Base-by-base conservation (phyloP, 495 filamentous ascomycete species). In the Thermothielavioides terrestris region DNA sequence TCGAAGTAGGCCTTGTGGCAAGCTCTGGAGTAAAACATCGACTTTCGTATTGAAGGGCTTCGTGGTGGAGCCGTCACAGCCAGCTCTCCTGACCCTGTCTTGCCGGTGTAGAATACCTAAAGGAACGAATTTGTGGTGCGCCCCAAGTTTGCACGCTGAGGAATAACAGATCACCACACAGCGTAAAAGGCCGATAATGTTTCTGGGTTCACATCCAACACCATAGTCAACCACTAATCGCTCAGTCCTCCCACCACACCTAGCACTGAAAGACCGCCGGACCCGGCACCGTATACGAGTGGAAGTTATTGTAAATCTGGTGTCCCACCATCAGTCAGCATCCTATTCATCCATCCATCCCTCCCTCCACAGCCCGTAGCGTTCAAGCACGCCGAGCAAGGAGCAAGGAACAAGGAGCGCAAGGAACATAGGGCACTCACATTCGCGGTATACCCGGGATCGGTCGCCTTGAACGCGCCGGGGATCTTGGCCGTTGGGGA, bases 261-360 rank as follows among this genome's bases (percentile, higher is more conserved):
- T 42, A 62, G 49, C 57, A 62, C 5, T 46, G 20, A 36, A 62
- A 62, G 2, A 75, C 66, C n/a, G 63, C 58, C 25, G 74, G 75
- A 7, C 75, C 71, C 1, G 73, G 75, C 25, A 77, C 64, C 4
- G 67, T 72, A 42, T 78, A 78, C 34, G 58, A 71, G 48, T 67
- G 62, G 65, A 76, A 71, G 58, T 71, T 71, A 53, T 63, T 72
- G 58, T 76, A 77, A 46, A 77, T 78, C 60, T 78, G 35, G n/a
- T n/a, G n/a, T n/a, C 20, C 5, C 17, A 32, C 11, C 1, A 30
- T 11, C 25, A 9, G 49, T 62, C 38, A 57, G 53, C 31, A 46
- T 17, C 11, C 26, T 4, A 9, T 25, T 6, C 9, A 4, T 30
- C 11, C 30, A 14, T n/a, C n/a, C n/a, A n/a, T n/a, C n/a, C n/a